A percentile compares a stretch with the other conserved stretches of the same genome.
Conservation (phyloP, 1,139 yeast species). For the Pneumocystis canis region DNA sequence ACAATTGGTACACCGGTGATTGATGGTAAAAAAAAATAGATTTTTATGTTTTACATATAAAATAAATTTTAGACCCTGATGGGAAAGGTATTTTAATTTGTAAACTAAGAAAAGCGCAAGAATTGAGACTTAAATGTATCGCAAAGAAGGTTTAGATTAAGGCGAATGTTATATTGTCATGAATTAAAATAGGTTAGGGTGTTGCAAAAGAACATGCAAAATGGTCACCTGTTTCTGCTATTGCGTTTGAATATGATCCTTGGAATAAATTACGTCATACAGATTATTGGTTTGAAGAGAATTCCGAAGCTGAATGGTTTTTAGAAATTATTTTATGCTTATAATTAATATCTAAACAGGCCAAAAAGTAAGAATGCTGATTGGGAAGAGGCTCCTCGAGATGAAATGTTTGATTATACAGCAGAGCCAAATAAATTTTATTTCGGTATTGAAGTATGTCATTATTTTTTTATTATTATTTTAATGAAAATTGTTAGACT, state of each 20-base stretch:
- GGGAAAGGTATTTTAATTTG: slow-evolving; percentile 77
- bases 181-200: slow-evolving; percentile 30
- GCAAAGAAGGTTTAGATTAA: slow-evolving; percentile 51
- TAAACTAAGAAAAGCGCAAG: slow-evolving; percentile 86
- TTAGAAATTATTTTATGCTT: slow-evolving; percentile 28
- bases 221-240: slow-evolving; percentile 96
- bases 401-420: slow-evolving; percentile 65
- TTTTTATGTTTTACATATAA: neutral
- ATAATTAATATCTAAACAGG: neutral
- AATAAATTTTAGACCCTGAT: slow-evolving; percentile 47
- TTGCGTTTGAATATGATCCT: slow-evolving; percentile 97
- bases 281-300: slow-evolving; percentile 90
- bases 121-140: slow-evolving; percentile 71
- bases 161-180: neutral
- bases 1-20: slow-evolving; percentile 22
- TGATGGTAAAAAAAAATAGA: slow-evolving; percentile 7
- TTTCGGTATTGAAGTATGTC: slow-evolving; percentile 53
- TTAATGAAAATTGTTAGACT: slow-evolving; percentile 28
- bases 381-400: slow-evolving; percentile 56
- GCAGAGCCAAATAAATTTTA: slow-evolving; percentile 74
- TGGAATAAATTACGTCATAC: slow-evolving; percentile 95
- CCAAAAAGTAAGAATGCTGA: slow-evolving; percentile 62
- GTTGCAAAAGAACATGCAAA: slow-evolving; percentile 97
- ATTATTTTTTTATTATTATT: neutral
- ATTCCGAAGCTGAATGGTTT: slow-evolving; percentile 72